phyloP scores from a whole-genome alignment of 768 basidiomycete genomes.

The Scleroderma bovista region DNA sequence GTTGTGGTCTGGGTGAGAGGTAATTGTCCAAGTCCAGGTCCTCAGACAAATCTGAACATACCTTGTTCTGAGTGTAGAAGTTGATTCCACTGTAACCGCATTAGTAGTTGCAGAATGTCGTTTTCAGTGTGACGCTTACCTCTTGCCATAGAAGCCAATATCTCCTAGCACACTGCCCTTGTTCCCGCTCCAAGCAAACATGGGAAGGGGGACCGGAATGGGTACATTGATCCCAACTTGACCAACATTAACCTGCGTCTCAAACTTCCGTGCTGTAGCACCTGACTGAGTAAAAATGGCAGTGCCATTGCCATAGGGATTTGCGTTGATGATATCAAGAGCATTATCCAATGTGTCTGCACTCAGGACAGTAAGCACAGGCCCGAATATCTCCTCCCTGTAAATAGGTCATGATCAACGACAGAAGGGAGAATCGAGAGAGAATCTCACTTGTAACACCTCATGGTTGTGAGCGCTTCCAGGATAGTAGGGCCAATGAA shows the following conservation, averaged over 20 bases:
- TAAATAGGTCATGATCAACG: background rate
- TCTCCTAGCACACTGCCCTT: slow-evolving; percentile 84
- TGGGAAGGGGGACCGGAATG: slow-evolving; percentile 86
- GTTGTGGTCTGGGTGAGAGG: slow-evolving; percentile 67
- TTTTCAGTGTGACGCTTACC: slow-evolving; percentile 34
- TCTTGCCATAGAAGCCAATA: slow-evolving; percentile 87
- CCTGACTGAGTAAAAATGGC: slow-evolving; percentile 97
- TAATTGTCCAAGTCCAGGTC: background rate
- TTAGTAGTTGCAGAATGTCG: background rate
- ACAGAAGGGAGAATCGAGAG: background rate
- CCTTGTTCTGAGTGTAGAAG: slow-evolving; percentile 97
- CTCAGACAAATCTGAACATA: slow-evolving; percentile 16
- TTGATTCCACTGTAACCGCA: slow-evolving; percentile 62
- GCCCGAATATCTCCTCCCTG: slow-evolving; percentile 95
- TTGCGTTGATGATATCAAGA: slow-evolving; percentile 82
- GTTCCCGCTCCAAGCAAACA: slow-evolving; percentile 98
- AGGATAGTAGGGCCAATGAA: slow-evolving; percentile 93
- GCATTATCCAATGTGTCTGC: slow-evolving; percentile 88
- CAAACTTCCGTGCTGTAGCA: slow-evolving; percentile 91
- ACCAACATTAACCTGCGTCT: slow-evolving; percentile 80
- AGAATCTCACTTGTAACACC: slow-evolving; percentile 70
- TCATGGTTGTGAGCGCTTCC: slow-evolving; percentile 78
- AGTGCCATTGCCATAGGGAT: slow-evolving; percentile 90
- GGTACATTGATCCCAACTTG: slow-evolving; percentile 93
- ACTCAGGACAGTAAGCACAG: slow-evolving; percentile 72